These are phyloP conservation scores for Tardiomyces depauwii DNA, from an alignment of 1,139 yeast species.

Conservation along the genomic window DNA sequence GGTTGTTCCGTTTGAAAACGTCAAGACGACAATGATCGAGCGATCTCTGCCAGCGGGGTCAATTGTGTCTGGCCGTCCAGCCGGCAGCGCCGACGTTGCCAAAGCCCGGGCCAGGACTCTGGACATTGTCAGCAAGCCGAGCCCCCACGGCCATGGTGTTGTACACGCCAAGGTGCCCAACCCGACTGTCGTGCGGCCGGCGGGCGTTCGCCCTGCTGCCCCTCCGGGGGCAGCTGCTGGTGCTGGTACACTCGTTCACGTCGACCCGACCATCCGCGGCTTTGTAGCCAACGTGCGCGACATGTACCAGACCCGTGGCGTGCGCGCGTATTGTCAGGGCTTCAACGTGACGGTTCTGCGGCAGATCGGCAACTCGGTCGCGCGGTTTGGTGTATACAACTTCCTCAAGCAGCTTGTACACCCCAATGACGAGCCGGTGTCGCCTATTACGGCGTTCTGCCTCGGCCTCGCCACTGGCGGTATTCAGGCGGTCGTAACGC, in stretches of 20 bases:
- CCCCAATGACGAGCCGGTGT: conserved; percentile 26
- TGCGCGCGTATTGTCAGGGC: conserved; percentile 73
- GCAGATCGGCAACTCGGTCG: conserved; percentile 69
- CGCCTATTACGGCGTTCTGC: conserved; percentile 16
- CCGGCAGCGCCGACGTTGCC: neutral
- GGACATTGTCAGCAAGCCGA: neutral
- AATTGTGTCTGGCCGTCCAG: neutral
- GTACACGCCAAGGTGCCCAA: neutral
- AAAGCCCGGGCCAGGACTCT: neutral
- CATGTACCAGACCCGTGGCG: conserved; percentile 65
- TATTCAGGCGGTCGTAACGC: conserved; percentile 71
- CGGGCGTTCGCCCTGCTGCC: conserved; percentile 9
- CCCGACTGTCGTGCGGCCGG: neutral
- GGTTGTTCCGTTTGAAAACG: conserved; percentile 81
- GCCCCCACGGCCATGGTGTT: neutral
- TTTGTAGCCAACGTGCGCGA: conserved; percentile 24
- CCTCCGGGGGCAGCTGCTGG: conserved; percentile 9
- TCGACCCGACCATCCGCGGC: conserved; percentile 15
- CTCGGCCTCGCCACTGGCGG: conserved; percentile 36
- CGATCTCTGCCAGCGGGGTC: neutral
- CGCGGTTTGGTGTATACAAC: conserved; percentile 76
- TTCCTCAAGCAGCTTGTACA: conserved; percentile 47
- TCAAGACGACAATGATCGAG: conserved; percentile 80
- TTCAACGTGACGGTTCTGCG: conserved; percentile 67
- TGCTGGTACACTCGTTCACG: conserved; percentile 3